Evolutionary conservation across 75 land plant genomes (phyloP).

Genomic region (Picea glauca): DNA sequence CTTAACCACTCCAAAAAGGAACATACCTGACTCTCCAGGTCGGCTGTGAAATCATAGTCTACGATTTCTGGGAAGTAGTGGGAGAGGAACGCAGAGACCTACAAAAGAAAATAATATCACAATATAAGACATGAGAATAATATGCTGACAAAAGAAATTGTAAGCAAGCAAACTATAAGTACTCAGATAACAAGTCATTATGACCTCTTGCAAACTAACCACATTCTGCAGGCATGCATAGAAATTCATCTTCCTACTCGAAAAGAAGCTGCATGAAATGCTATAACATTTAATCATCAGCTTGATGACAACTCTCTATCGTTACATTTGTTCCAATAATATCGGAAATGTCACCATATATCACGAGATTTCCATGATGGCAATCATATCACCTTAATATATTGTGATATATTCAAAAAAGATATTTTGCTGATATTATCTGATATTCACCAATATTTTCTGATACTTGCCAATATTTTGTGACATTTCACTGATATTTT

Average conservation of each 20-base stretch:
- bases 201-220: background rate
- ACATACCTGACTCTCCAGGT: slow-evolving; percentile 83
- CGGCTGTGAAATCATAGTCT: slow-evolving; percentile 86
- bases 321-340: too few species aligned
- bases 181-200: background rate
- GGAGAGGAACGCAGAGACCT: slow-evolving; percentile 86
- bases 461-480: too few species aligned
- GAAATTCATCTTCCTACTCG: background rate
- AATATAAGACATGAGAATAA: background rate
- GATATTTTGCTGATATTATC: too few species aligned
- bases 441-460: too few species aligned
- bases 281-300: background rate
- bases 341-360: too few species aligned
- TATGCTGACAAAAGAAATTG: background rate
- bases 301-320: too few species aligned
- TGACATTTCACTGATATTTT: too few species aligned
- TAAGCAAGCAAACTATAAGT: background rate
- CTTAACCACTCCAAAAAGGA: too few species aligned
- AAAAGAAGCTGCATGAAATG: background rate
- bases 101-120: background rate
- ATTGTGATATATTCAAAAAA: too few species aligned
- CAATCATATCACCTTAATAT: too few species aligned
- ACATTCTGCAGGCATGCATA: background rate
- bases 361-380: too few species aligned
- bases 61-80: slow-evolving; percentile 81